phyloP scores from a whole-genome alignment of 2,329 filamentous ascomycete genomes.

The Pseudopithomyces chartarum region DNA sequence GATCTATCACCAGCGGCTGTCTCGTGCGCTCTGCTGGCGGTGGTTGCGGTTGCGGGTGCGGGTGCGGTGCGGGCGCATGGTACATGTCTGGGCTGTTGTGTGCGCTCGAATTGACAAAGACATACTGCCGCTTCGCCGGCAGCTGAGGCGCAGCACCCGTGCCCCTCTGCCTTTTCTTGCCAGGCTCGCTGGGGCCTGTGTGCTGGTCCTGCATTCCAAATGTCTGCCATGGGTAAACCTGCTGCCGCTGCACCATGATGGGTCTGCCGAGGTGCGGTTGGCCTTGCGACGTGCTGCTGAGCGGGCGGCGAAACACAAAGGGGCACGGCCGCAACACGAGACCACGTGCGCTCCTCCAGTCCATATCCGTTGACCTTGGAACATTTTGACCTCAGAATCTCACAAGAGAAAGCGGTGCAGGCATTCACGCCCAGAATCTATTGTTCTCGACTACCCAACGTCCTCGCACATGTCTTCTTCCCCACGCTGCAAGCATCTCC shows the following conservation, averaged over 20 bases:
- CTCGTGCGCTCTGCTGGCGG: not conserved
- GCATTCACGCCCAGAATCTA: not conserved
- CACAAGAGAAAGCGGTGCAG: no score
- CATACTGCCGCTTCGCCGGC: not conserved
- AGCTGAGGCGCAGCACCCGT: not conserved
- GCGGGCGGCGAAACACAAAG: no score
- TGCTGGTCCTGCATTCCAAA: conserved; percentile 3
- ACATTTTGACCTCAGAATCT: no score
- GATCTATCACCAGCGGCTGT: conserved; percentile 1
- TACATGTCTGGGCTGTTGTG: not conserved
- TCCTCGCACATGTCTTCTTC: not conserved
- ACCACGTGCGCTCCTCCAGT: no score
- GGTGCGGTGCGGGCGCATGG: not conserved
- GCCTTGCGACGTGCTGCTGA: not conserved
- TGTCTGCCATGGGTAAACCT: conserved; percentile 10
- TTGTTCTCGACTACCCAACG: not conserved
- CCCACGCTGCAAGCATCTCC: not conserved
- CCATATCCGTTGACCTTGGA: no score
- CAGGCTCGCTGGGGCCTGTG: not conserved
- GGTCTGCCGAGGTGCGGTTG: no score
- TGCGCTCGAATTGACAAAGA: not conserved
- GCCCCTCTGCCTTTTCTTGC: conserved; percentile 17
- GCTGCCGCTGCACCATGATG: conserved; percentile 5
- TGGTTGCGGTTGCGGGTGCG: no score
- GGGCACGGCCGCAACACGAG: no score